A percentile compares a stretch with the other conserved stretches of the same genome.
These are phyloP conservation scores for Gossypium rotundifolium DNA, from an alignment of 345 rosid species.

Conservation along the genomic window DNA sequence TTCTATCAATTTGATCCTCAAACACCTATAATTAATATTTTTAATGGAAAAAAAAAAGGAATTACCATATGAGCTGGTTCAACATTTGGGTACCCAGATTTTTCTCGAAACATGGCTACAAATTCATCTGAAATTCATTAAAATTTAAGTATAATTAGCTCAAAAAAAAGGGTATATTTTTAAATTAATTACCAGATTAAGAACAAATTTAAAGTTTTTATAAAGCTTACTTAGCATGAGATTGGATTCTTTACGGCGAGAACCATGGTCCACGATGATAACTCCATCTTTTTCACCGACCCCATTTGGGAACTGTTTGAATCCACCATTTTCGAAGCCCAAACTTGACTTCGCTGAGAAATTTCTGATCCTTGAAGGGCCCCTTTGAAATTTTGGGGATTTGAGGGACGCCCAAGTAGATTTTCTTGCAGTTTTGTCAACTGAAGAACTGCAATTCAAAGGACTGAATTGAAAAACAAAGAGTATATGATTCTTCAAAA, in stretches of 20 bases:
- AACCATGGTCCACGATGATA: slow-evolving; percentile 91
- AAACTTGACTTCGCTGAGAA: slow-evolving; percentile 21
- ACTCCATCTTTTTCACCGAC: slow-evolving; percentile 59
- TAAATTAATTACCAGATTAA: neutral
- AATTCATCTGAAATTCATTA: slow-evolving; percentile 66
- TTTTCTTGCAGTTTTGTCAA: neutral
- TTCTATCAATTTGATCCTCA: no score
- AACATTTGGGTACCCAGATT: slow-evolving; percentile 63
- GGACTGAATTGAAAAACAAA: slow-evolving; percentile 1
- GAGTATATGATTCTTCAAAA: neutral
- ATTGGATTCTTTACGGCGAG: slow-evolving; percentile 82
- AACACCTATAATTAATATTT: neutral
- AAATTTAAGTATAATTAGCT: neutral
- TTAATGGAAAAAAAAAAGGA: neutral
- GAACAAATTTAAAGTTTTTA: neutral
- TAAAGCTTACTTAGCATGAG: slow-evolving; percentile 64
- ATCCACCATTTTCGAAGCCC: slow-evolving; percentile 26
- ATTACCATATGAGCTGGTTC: slow-evolving; percentile 98
- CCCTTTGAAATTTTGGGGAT: slow-evolving; percentile 21
- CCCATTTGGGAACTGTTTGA: slow-evolving; percentile 17
- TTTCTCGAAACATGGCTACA: slow-evolving; percentile 72
- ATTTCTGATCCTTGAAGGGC: slow-evolving; percentile 10
- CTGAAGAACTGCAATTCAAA: slow-evolving; percentile 11
- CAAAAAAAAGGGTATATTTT: neutral
- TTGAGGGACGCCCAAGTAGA: slow-evolving; percentile 12